phyloP scores from a whole-genome alignment of 345 rosid species.

The Microthlaspi erraticum region DNA sequence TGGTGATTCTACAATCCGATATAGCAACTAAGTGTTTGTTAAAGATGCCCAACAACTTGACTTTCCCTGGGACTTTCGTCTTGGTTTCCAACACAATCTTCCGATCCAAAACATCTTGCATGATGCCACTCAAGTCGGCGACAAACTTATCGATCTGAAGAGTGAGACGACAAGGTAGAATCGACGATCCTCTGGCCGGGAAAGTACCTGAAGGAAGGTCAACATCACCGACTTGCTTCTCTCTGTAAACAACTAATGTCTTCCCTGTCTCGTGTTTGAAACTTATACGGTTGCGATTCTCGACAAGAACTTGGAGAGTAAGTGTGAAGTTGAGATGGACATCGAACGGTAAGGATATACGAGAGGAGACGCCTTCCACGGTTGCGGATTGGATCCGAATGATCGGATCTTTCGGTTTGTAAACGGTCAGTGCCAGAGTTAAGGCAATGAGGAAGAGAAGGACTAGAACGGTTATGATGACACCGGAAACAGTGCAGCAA shows the following conservation, averaged over 20 bases:
- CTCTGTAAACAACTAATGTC: slow-evolving; percentile 40
- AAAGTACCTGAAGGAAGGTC: slow-evolving; percentile 47
- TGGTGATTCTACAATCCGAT: slow-evolving; percentile 46
- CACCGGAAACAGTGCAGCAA: slow-evolving; percentile 32
- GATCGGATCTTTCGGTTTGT: slow-evolving; percentile 50
- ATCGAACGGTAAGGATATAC: slow-evolving; percentile 45
- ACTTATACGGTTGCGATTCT: slow-evolving; percentile 48
- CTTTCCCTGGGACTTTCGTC: slow-evolving; percentile 53
- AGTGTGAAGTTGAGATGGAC: slow-evolving; percentile 53
- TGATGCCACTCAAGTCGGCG: slow-evolving; percentile 23
- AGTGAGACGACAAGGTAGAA: slow-evolving; percentile 44
- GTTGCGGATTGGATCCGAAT: slow-evolving; percentile 47
- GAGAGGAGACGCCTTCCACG: slow-evolving; percentile 51
- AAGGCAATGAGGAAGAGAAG: slow-evolving; percentile 42
- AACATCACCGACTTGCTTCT: slow-evolving; percentile 49
- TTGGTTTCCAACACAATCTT: slow-evolving; percentile 45
- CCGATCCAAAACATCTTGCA: slow-evolving; percentile 47
- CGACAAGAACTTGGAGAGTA: slow-evolving; percentile 45
- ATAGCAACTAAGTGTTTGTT: slow-evolving; percentile 48
- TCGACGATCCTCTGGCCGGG: slow-evolving; percentile 38
- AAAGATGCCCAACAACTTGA: slow-evolving; percentile 49
- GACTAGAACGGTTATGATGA: slow-evolving; percentile 37
- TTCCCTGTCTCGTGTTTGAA: slow-evolving; percentile 55
- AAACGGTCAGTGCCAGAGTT: slow-evolving; percentile 52
- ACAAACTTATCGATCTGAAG: slow-evolving; percentile 48